Evolutionary conservation across 371 early-diverging fungal species (phyloP).

Genomic region (Rhizopus delemar): DNA sequence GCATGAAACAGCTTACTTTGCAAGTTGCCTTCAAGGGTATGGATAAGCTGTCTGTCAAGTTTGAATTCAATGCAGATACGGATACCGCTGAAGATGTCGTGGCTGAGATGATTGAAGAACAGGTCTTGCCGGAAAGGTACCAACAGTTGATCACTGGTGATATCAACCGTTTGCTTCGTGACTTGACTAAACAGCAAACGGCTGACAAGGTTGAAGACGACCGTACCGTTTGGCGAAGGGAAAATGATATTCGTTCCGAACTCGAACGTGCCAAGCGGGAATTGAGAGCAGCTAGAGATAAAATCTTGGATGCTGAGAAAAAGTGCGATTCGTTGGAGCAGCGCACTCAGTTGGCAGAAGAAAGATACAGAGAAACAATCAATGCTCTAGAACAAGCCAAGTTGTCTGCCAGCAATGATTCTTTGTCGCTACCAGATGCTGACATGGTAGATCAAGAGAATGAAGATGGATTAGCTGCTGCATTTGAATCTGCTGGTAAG

Average conservation of each 20-base stretch:
- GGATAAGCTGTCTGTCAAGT: conserved; percentile 85
- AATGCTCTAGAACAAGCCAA: conserved; percentile 30
- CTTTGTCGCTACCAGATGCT: neutral
- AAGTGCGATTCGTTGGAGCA: conserved; percentile 36
- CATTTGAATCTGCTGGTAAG: neutral
- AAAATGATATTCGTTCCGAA: conserved; percentile 48
- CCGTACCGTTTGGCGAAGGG: conserved; percentile 49
- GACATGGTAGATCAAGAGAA: conserved; percentile 10
- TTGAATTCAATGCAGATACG: conserved; percentile 84
- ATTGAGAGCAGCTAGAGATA: conserved; percentile 27
- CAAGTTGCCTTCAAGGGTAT: conserved; percentile 86
- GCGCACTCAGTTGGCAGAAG: conserved; percentile 35
- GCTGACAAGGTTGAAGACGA: conserved; percentile 50
- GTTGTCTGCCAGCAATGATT: conserved; percentile 1
- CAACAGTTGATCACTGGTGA: conserved; percentile 82
- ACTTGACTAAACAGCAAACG: conserved; percentile 58
- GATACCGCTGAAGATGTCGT: conserved; percentile 94
- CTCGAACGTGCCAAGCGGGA: conserved; percentile 39
- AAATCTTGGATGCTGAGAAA: conserved; percentile 35
- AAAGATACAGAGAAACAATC: conserved; percentile 42
- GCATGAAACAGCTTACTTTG: conserved; percentile 71
- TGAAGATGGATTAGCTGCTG: neutral
- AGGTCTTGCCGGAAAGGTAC: conserved; percentile 75
- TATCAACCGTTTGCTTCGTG: conserved; percentile 83
- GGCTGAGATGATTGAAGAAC: conserved; percentile 89